These are phyloP conservation scores for Colletotrichum spaethianum DNA, from an alignment of 2,329 filamentous ascomycete species.

Conservation along the genomic window DNA sequence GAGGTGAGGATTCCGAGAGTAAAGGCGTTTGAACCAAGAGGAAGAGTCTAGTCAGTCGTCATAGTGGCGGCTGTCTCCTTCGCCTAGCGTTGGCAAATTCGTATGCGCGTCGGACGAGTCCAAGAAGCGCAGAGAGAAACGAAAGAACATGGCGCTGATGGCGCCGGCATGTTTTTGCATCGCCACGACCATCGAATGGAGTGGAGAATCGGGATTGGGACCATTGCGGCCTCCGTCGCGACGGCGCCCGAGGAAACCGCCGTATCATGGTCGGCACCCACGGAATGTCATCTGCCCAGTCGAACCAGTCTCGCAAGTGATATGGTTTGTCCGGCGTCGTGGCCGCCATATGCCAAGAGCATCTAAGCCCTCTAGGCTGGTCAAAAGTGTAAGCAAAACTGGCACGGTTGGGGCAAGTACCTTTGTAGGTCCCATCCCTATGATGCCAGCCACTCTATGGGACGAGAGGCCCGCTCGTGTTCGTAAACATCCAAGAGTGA, in stretches of 20 bases:
- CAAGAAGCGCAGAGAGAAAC: not conserved
- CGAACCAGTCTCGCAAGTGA: not conserved
- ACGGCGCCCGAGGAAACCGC: conserved; percentile 1
- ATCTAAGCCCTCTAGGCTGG: not conserved
- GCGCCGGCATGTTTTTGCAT: not conserved
- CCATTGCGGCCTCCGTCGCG: not conserved
- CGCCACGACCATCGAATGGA: conserved; percentile 3
- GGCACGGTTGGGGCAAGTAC: not conserved
- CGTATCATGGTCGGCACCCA: not conserved
- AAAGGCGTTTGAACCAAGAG: not conserved
- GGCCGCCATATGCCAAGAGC: not conserved
- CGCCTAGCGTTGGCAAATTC: not conserved
- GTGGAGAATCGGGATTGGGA: not conserved
- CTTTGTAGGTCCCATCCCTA: no score
- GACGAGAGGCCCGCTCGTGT: not conserved
- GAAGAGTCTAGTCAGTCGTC: not conserved
- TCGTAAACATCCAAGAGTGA: not conserved
- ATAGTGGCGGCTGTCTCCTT: not conserved
- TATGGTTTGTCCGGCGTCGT: not conserved
- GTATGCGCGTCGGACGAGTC: not conserved
- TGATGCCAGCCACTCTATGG: not conserved
- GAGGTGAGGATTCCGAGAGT: not conserved
- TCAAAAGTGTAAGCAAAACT: no score
- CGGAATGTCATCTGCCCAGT: not conserved
- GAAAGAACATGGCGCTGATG: not conserved